Percentiles rank a stretch among this genome's conserved stretches.
Evolutionary conservation across 768 basidiomycete genomes (phyloP).

Genomic region (Postia placenta): DNA sequence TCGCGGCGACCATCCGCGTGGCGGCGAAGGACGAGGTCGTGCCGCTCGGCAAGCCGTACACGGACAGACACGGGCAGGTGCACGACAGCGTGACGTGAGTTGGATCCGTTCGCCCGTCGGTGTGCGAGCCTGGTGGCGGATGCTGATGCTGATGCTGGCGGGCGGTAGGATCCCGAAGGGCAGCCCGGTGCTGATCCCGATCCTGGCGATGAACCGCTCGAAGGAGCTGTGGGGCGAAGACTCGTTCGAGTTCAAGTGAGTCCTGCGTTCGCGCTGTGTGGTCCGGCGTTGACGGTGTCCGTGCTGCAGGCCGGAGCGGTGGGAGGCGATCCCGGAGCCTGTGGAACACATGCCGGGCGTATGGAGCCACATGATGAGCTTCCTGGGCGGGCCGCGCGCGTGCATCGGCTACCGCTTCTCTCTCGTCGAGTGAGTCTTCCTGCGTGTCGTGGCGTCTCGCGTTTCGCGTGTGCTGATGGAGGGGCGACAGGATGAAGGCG

Average conservation of each 20-base stretch:
- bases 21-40: conserved; percentile 41
- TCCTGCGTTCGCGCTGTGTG: background rate
- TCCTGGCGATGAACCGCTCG: conserved; percentile 45
- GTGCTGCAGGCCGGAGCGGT: conserved; percentile 53
- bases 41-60: conserved; percentile 36
- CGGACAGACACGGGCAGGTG: conserved; percentile 11
- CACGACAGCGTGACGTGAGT: conserved; percentile 25
- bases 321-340: conserved; percentile 46
- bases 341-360: conserved; percentile 48
- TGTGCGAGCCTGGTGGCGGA: background rate
- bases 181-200: conserved; percentile 35
- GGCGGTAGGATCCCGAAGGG: conserved; percentile 1
- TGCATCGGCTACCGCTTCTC: conserved; percentile 68
- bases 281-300: background rate
- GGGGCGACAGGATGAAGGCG: conserved; percentile 25
- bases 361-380: conserved; percentile 53
- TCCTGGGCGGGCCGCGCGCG: conserved; percentile 56
- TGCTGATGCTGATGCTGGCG: background rate
- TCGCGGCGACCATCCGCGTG: conserved; percentile 44
- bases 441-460: background rate
- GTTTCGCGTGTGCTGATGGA: background rate
- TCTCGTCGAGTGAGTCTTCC: conserved; percentile 43
- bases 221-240: conserved; percentile 59
- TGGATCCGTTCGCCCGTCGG: conserved; percentile 28
- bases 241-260: conserved; percentile 54